These are phyloP conservation scores for Entomortierella chlamydospora DNA, from an alignment of 192 early-diverging fungal genomes.

Conservation along the genomic window DNA sequence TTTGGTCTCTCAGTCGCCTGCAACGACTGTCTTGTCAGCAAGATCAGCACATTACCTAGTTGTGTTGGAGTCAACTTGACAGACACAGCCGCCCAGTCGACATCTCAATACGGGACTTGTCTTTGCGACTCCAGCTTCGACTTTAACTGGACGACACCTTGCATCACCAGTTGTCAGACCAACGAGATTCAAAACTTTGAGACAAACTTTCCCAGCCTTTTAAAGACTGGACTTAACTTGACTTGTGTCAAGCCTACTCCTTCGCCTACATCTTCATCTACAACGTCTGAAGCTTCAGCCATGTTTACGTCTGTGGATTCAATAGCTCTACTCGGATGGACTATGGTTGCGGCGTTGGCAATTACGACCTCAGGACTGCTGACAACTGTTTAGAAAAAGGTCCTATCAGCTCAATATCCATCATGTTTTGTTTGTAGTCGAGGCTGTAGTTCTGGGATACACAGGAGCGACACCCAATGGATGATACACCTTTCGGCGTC, in stretches of 20 bases:
- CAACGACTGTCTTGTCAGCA: conserved; percentile 27
- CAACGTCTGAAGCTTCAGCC: background rate
- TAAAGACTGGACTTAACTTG: conserved; percentile 30
- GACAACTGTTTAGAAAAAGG: background rate
- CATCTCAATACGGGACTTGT: conserved; percentile 19
- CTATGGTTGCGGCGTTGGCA: background rate
- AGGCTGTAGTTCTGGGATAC: no score
- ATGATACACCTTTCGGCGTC: no score
- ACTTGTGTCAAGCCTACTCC: conserved; percentile 45
- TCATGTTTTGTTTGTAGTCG: no score
- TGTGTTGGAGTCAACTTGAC: conserved; percentile 35
- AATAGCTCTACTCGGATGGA: conserved; percentile 6
- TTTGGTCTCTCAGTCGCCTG: conserved; percentile 38
- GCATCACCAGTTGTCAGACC: conserved; percentile 29
- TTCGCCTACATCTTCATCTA: conserved; percentile 2
- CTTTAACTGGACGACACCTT: conserved; percentile 36
- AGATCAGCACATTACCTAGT: conserved; percentile 14
- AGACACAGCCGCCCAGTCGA: conserved; percentile 5
- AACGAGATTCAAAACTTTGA: conserved; percentile 28
- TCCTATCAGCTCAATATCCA: no score
- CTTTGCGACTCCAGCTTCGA: conserved; percentile 44
- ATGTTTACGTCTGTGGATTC: background rate
- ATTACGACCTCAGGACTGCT: conserved; percentile 4
- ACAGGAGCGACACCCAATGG: no score
- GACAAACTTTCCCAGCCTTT: conserved; percentile 5